Evolutionary conservation across 2,329 filamentous ascomycete species (phyloP).

Genomic region (Phyllosticta citriasiana): DNA sequence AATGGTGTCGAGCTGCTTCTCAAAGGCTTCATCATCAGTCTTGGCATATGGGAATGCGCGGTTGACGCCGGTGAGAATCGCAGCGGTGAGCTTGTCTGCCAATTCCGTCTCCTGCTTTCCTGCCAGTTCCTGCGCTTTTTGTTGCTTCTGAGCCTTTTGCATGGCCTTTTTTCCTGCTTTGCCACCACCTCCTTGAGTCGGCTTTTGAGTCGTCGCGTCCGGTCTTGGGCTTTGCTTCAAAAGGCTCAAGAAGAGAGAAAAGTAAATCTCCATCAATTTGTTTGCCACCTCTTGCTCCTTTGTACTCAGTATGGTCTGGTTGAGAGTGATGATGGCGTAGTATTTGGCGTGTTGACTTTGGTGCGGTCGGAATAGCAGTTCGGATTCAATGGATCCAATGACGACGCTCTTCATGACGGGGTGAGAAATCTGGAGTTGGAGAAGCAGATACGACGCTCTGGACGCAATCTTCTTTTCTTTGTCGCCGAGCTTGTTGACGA

Average conservation of each 20-base stretch:
- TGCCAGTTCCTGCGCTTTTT: constrained; percentile 32
- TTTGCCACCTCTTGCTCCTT: constrained; percentile 76
- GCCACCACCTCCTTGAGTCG: constrained; percentile 47
- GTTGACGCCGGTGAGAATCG: constrained; percentile 87
- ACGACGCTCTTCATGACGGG: constrained; percentile 90
- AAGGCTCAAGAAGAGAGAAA: constrained; percentile 73
- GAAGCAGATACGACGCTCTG: constrained; percentile 80
- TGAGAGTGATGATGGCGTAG: constrained; percentile 91
- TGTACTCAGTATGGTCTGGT: constrained; percentile 84
- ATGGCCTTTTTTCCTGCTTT: constrained; percentile 44
- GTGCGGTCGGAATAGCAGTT: constrained; percentile 75
- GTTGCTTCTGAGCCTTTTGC: constrained; percentile 33
- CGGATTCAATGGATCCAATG: constrained; percentile 73
- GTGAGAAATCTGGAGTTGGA: constrained; percentile 81
- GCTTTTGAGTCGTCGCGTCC: constrained; percentile 25
- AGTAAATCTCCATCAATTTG: constrained; percentile 81
- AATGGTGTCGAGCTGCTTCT: constrained; percentile 83
- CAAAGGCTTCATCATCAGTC: constrained; percentile 66
- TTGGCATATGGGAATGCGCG: constrained; percentile 88
- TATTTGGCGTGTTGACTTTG: constrained; percentile 87
- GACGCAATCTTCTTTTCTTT: constrained; percentile 93
- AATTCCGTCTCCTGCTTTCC: constrained; percentile 50
- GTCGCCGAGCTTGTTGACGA: constrained; percentile 96
- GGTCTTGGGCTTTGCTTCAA: constrained; percentile 52
- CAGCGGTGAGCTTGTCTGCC: constrained; percentile 84